Evolutionary conservation across 2,329 filamentous ascomycete genomes (phyloP), one percentile per base, ranked within the genome.

Genomic region (Davidsoniella eucalypti): DNA sequence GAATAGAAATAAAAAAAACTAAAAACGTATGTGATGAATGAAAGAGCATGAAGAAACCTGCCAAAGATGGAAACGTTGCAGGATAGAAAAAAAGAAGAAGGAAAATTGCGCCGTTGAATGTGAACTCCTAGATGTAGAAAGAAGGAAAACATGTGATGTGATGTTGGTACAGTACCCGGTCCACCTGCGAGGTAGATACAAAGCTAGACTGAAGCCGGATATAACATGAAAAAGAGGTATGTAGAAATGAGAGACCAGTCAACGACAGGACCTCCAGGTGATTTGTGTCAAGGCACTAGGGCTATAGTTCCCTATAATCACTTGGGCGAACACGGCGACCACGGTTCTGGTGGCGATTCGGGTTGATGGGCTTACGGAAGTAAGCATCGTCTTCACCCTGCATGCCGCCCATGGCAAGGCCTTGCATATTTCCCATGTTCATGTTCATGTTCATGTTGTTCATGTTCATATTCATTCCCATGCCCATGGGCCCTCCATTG

Each of bases 291-390:
- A 33, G 29, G 8, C 29, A 33, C 29, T 33, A 33, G 6, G 29
- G 50, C 68, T 61, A 88, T 45, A 94, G 71, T 68, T 94, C 86
- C 56, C 85, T 76, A 63, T 92, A 96, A 66, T 98, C 92, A 62
- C 86, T 92, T 9, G 88, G 88, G 50, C 92, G 76, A 50, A 85
- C 78, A 58, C 86, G 74, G 56, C 82, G 78, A 58, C 87, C 81
- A 58, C 84, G 77, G 60, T 87, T 86, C 64, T 88, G 82, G 61
- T 92, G 85, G 47, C 92, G 78, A 61, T 94, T 85, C 2, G 88
- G 90, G 61, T 98, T 98, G 55, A 96, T 85, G 0, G 92, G 92
- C 64, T 94, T 90, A 52, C 92, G 78, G 63, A 96, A 93, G 66
- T 98, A 98, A 5, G 92, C 85, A 54, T 87, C 86, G 52, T 94